Evolutionary conservation across 768 basidiomycete species (phyloP).

Genomic region (Boletus insuetus): DNA sequence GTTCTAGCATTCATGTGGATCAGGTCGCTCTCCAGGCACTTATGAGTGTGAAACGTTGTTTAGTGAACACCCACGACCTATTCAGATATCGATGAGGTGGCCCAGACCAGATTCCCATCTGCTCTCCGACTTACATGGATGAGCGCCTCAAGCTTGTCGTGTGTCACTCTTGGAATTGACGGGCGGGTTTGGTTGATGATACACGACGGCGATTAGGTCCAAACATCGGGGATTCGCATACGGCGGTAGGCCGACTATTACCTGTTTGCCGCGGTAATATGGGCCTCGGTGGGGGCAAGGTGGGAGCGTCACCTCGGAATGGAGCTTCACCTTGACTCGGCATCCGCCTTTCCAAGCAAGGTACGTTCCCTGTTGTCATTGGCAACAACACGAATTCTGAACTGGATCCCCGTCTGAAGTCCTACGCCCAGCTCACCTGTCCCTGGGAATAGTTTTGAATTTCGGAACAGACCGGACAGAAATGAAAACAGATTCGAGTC

Average conservation of each 20-base stretch:
- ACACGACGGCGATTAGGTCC: constrained; percentile 21
- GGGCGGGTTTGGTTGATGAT: constrained; percentile 1
- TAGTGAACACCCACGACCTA: background rate
- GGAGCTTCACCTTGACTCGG: background rate
- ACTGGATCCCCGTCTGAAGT: constrained; percentile 20
- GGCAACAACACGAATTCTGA: constrained; percentile 24
- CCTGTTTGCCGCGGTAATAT: constrained; percentile 16
- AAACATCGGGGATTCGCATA: constrained; percentile 26
- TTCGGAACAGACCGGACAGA: constrained; percentile 13
- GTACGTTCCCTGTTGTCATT: constrained; percentile 24
- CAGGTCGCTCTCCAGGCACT: constrained; percentile 15
- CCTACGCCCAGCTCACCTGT: constrained; percentile 1
- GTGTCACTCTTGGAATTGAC: constrained; percentile 9
- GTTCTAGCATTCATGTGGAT: constrained; percentile 20
- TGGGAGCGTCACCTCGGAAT: constrained; percentile 5
- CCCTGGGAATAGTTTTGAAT: background rate
- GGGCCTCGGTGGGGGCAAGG: constrained; percentile 7
- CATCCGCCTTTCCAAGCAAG: constrained; percentile 12
- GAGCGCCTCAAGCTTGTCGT: constrained; percentile 7
- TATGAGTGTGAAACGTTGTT: background rate
- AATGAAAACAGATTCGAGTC: constrained; percentile 5
- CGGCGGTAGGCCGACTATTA: constrained; percentile 2
- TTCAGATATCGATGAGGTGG: background rate
- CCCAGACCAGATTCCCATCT: constrained; percentile 12
- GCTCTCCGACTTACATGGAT: background rate